phyloP scores from a whole-genome alignment of 1,139 yeast species.

The Candida smagusa region DNA sequence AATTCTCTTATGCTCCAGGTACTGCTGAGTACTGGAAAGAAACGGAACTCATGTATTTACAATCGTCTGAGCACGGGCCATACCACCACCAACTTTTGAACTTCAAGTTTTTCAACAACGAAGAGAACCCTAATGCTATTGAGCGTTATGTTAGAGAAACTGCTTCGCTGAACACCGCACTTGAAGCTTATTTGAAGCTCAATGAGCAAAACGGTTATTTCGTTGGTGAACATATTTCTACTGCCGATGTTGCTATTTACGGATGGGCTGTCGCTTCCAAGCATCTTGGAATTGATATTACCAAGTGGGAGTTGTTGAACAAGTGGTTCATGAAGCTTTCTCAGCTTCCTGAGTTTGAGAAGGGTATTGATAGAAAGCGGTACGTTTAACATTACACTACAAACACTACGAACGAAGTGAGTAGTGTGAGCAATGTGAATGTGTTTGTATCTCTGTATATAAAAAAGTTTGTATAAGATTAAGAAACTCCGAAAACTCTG shows the following conservation, averaged over 20 bases:
- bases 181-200: conserved; percentile 43
- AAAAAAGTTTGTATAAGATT: too few species aligned
- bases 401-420: too few species aligned
- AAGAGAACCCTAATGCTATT: conserved; percentile 46
- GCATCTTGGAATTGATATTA: conserved; percentile 31
- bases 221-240: conserved; percentile 53
- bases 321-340: conserved; percentile 42
- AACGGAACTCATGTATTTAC: conserved; percentile 53
- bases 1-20: conserved; percentile 43
- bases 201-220: conserved; percentile 35
- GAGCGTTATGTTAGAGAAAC: conserved; percentile 49
- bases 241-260: conserved; percentile 53
- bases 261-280: conserved; percentile 30
- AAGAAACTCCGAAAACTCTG: too few species aligned
- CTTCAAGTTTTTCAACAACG: conserved; percentile 39
- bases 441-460: too few species aligned
- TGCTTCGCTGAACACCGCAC: conserved; percentile 48
- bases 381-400: too few species aligned
- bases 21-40: conserved; percentile 47
- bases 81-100: conserved; percentile 57
- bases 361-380: conserved; percentile 19
- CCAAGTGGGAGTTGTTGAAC: conserved; percentile 40
- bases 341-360: conserved; percentile 33
- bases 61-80: conserved; percentile 59
- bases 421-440: too few species aligned